Percentiles rank a stretch among this genome's conserved stretches.
Conservation (phyloP, 768 basidiomycete species). For the Trametes coccinea region DNA sequence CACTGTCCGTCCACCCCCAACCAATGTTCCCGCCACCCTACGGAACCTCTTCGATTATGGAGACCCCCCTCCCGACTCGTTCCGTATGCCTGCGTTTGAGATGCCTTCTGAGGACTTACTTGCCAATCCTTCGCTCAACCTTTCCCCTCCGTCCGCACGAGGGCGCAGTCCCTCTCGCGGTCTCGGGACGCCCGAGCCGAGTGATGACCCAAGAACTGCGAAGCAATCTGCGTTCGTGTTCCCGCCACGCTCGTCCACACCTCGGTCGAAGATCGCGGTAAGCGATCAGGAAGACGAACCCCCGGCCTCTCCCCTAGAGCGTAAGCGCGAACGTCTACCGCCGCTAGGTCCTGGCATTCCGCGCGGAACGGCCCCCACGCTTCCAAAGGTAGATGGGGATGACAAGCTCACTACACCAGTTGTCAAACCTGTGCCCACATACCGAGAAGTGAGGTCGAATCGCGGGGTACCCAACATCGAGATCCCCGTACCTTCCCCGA, state of each 20-base stretch:
- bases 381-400: background rate
- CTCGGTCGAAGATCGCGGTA: conserved; percentile 34
- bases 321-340: conserved; percentile 24
- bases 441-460: conserved; percentile 34
- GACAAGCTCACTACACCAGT: background rate
- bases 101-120: conserved; percentile 17
- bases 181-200: conserved; percentile 32
- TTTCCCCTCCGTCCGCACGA: conserved; percentile 39
- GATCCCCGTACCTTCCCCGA: conserved; percentile 33
- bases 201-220: conserved; percentile 44
- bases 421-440: conserved; percentile 19
- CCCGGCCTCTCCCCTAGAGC: conserved; percentile 8
- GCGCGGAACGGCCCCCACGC: conserved; percentile 9
- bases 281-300: conserved; percentile 32
- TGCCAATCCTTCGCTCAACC: conserved; percentile 19
- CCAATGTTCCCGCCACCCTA: conserved; percentile 71
- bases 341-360: conserved; percentile 32
- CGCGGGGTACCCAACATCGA: conserved; percentile 41
- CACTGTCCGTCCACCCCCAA: conserved; percentile 51
- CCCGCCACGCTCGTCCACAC: conserved; percentile 40
- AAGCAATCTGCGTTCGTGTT: conserved; percentile 56
- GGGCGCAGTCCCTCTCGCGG: conserved; percentile 38
- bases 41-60: conserved; percentile 77
- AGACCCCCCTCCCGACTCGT: conserved; percentile 38
- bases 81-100: conserved; percentile 43